Conservation (phyloP, 164 flowering plant species). For the Stephania cephalantha region DNA sequence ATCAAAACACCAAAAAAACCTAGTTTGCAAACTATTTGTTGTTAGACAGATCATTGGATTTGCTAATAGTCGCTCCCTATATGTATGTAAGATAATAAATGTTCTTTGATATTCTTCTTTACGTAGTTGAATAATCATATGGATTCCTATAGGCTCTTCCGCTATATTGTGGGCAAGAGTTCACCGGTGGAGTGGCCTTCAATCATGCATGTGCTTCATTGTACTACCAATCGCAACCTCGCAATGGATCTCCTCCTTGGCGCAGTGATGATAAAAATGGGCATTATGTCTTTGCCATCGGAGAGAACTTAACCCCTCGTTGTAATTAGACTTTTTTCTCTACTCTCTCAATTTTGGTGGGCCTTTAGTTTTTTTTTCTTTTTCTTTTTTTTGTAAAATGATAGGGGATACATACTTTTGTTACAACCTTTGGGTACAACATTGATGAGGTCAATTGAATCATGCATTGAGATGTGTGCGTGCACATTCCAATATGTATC, state of each 20-base stretch:
- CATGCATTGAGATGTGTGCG: too few species aligned
- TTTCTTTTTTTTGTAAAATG: too few species aligned
- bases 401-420: too few species aligned
- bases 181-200: constrained; percentile 32
- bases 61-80: too few species aligned
- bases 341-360: background rate
- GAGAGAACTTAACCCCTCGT: constrained; percentile 71
- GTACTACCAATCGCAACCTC: constrained; percentile 44
- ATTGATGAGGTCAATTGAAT: too few species aligned
- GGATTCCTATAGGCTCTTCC: constrained; percentile 46
- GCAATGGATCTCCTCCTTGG: constrained; percentile 77
- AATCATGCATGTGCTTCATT: constrained; percentile 41
- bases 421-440: too few species aligned
- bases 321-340: constrained; percentile 35
- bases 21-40: too few species aligned
- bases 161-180: constrained; percentile 54
- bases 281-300: constrained; percentile 65
- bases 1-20: too few species aligned
- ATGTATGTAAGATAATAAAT: background rate
- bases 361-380: background rate
- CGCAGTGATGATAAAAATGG: constrained; percentile 91
- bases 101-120: background rate
- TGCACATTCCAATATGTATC: too few species aligned
- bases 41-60: too few species aligned
- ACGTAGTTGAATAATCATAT: background rate